phyloP scores from a whole-genome alignment of 176 grass and related monocot genomes.

The Rhynchospora pubera region DNA sequence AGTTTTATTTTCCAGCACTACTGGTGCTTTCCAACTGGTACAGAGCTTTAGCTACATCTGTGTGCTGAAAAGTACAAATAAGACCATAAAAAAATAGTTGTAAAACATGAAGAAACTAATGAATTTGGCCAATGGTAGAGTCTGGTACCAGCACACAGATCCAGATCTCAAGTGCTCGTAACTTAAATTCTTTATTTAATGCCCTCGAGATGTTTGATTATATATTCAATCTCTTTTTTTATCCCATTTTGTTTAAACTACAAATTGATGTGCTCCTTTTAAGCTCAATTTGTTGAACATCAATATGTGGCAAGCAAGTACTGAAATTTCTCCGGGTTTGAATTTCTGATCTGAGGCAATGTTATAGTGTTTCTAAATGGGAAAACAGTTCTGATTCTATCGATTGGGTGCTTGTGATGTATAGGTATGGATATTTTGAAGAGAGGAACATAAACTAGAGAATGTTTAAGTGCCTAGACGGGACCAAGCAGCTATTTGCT shows the following conservation, averaged over 20 bases:
- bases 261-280: not conserved
- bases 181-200: not conserved
- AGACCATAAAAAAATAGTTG: too few relatives aligned
- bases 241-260: not conserved
- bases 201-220: not conserved
- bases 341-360: not conserved
- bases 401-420: not conserved
- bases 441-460: conserved; percentile 26
- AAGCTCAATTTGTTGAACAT: not conserved
- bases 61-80: too few relatives aligned
- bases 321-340: not conserved
- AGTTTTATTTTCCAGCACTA: too few relatives aligned
- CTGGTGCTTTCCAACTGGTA: too few relatives aligned
- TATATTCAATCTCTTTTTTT: not conserved
- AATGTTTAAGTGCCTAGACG: conserved; percentile 94
- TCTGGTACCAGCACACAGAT: too few relatives aligned
- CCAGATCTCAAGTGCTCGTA: too few relatives aligned
- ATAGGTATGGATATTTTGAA: not conserved
- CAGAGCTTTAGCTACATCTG: too few relatives aligned
- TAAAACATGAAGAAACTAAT: too few relatives aligned
- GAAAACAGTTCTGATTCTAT: not conserved
- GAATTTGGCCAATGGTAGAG: too few relatives aligned
- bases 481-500: conserved; percentile 58
- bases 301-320: not conserved
- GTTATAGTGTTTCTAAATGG: not conserved